A percentile compares a stretch with the other conserved stretches of the same genome.
Evolutionary conservation across 2,329 filamentous ascomycete species (phyloP).

Genomic region (Fusarium sp.): DNA sequence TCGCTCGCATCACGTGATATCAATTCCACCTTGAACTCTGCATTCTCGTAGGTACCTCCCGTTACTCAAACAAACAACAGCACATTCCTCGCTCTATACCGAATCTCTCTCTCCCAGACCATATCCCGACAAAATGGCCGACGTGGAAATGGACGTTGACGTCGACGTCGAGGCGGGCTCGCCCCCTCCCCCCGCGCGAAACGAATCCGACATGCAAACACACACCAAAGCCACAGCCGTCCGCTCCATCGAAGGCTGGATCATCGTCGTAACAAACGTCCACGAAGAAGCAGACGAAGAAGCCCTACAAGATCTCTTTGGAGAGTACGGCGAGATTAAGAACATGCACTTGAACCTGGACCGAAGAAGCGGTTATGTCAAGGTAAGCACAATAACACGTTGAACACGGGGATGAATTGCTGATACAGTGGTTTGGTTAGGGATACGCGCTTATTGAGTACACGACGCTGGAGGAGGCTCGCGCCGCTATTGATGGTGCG

Average conservation of each 20-base stretch:
- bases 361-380: conserved; percentile 83
- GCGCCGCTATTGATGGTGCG: conserved; percentile 83
- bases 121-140: conserved; percentile 53
- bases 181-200: conserved; percentile 53
- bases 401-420: neutral
- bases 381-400: conserved; percentile 60
- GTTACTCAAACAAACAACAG: neutral
- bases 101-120: neutral
- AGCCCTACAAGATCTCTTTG: conserved; percentile 81
- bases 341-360: conserved; percentile 87
- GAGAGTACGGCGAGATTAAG: conserved; percentile 86
- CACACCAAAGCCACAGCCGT: conserved; percentile 79
- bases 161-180: conserved; percentile 46
- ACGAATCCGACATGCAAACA: conserved; percentile 74
- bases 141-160: conserved; percentile 69
- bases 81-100: neutral
- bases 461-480: conserved; percentile 78
- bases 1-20: conserved; percentile 22
- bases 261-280: conserved; percentile 84
- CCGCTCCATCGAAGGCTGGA: conserved; percentile 89
- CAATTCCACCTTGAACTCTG: conserved; percentile 4
- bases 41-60: neutral
- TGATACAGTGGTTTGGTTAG: conserved; percentile 51
- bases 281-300: conserved; percentile 89
- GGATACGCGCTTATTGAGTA: conserved; percentile 89